Percentiles rank a stretch among this genome's conserved stretches.
These are phyloP conservation scores for Penicillium sp. DNA, from an alignment of 2,329 filamentous ascomycete species.

Conservation along the genomic window DNA sequence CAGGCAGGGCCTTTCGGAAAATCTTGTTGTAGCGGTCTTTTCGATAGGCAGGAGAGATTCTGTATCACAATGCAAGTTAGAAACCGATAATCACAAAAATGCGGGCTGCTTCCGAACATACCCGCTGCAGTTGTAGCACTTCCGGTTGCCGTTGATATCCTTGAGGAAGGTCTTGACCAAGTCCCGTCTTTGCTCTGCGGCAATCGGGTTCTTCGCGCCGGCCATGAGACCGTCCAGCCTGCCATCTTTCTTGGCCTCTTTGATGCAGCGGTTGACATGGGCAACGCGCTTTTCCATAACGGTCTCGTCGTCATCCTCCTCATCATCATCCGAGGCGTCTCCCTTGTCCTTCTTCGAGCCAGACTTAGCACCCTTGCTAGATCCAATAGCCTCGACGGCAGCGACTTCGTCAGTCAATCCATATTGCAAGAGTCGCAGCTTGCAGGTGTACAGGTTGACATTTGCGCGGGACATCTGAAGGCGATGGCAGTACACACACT, in stretches of 20 bases:
- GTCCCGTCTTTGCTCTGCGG: constrained; percentile 70
- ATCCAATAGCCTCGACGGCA: constrained; percentile 53
- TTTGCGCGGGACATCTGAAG: constrained; percentile 76
- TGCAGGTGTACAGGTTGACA: constrained; percentile 77
- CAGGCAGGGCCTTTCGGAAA: constrained; percentile 75
- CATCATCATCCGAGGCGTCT: constrained; percentile 65
- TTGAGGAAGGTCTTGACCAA: constrained; percentile 80
- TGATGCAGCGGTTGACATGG: constrained; percentile 73
- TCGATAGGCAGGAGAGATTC: constrained; percentile 76
- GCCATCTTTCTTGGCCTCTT: constrained; percentile 53
- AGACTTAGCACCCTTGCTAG: constrained; percentile 46
- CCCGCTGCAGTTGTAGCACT: constrained; percentile 66
- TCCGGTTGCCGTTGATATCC: constrained; percentile 66
- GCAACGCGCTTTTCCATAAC: constrained; percentile 58
- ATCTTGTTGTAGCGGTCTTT: constrained; percentile 93
- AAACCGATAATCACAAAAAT: neutral
- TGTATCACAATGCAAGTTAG: constrained; percentile 31
- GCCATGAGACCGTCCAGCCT: constrained; percentile 42
- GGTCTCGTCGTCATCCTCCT: constrained; percentile 55
- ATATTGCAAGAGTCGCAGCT: constrained; percentile 79
- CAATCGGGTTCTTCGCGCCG: constrained; percentile 76
- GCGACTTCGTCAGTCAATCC: constrained; percentile 72
- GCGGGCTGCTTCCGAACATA: constrained; percentile 27
- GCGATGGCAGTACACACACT: constrained; percentile 87
- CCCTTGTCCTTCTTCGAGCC: constrained; percentile 48